phyloP scores from a whole-genome alignment of 768 basidiomycete genomes.

The Daedaleopsis nitida region DNA sequence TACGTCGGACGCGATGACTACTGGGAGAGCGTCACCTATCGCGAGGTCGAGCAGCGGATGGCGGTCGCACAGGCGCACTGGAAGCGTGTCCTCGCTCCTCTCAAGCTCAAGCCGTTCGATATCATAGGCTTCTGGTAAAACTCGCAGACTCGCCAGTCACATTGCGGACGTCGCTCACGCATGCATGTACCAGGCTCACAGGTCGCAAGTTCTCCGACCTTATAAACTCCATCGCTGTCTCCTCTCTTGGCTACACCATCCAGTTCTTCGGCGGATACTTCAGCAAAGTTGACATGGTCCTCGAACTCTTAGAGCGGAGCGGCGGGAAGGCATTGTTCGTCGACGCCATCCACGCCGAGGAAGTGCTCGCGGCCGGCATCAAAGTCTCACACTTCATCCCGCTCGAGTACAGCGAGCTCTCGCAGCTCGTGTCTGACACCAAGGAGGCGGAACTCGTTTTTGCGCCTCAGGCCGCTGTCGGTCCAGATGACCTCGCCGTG shows the following conservation, averaged over 20 bases:
- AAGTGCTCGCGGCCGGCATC: neutral
- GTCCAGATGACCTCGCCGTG: neutral
- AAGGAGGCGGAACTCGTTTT: neutral
- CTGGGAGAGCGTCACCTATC: neutral
- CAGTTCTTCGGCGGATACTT: constrained; percentile 1
- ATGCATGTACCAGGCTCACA: neutral
- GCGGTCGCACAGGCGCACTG: neutral
- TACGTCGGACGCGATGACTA: neutral
- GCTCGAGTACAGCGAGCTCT: neutral
- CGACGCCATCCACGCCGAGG: neutral
- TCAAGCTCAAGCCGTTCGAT: neutral
- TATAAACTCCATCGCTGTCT: neutral
- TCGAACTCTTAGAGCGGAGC: neutral
- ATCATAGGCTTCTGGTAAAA: constrained; percentile 1
- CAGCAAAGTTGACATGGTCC: neutral
- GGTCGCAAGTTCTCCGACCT: constrained; percentile 5
- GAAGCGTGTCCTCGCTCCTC: neutral
- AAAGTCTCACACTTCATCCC: neutral
- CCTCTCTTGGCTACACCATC: neutral
- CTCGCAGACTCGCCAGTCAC: neutral
- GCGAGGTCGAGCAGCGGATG: neutral
- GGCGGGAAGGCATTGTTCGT: neutral
- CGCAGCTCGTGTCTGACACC: neutral
- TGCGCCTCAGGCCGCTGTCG: neutral
- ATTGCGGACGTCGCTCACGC: neutral